Evolutionary conservation across 768 basidiomycete species (phyloP).

Genomic region (Rossbeevera mucosa): DNA sequence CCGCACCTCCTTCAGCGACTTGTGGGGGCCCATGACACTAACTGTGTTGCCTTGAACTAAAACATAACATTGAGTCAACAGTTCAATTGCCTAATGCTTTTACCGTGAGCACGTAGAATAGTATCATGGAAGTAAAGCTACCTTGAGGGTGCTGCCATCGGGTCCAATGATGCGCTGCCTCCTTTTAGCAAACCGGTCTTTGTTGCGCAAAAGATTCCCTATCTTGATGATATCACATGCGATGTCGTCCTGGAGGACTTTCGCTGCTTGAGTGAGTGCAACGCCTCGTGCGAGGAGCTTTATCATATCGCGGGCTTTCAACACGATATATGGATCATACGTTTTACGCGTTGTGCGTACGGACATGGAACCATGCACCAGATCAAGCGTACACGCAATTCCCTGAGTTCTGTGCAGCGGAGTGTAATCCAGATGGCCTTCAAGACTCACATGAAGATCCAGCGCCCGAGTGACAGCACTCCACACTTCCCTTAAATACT

Average conservation of each 20-base stretch:
- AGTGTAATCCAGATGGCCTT: not conserved
- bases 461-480: slow-evolving; percentile 81
- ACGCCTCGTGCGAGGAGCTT: slow-evolving; percentile 94
- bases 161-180: slow-evolving; percentile 96
- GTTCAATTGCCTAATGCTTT: slow-evolving; percentile 81
- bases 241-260: slow-evolving; percentile 82
- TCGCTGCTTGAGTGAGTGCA: slow-evolving; percentile 75
- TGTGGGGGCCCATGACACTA: slow-evolving; percentile 95
- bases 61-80: slow-evolving; percentile 94
- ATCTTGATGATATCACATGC: slow-evolving; percentile 99
- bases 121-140: slow-evolving; percentile 25
- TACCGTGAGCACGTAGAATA: slow-evolving; percentile 1
- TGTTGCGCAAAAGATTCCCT: slow-evolving; percentile 88
- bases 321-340: slow-evolving; percentile 91
- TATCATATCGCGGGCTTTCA: slow-evolving; percentile 94
- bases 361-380: slow-evolving; percentile 96
- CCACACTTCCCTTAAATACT: slow-evolving; percentile 94
- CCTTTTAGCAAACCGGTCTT: slow-evolving; percentile 94
- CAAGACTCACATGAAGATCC: slow-evolving; percentile 63
- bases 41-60: slow-evolving; percentile 98
- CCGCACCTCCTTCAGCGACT: slow-evolving; percentile 92
- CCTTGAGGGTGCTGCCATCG: slow-evolving; percentile 95
- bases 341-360: slow-evolving; percentile 96
- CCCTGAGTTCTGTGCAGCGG: slow-evolving; percentile 46
- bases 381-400: slow-evolving; percentile 84